Evolutionary conservation across 106 monocot species (phyloP).

Genomic region (Dactylorhiza incarnata): DNA sequence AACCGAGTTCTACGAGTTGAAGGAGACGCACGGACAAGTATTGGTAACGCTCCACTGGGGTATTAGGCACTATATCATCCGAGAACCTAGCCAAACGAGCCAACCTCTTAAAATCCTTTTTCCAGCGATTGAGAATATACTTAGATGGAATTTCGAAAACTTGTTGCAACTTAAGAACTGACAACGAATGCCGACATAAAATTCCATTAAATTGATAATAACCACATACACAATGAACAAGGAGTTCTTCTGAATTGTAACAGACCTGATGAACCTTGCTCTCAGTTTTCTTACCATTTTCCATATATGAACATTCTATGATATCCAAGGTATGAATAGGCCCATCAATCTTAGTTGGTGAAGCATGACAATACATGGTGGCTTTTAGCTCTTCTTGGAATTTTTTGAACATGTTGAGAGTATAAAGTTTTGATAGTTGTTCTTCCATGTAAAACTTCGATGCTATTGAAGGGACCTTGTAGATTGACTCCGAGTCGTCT

Average conservation of each 20-base stretch:
- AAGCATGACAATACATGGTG: conserved; percentile 25
- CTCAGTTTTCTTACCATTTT: conserved; percentile 16
- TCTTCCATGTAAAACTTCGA: conserved; percentile 31
- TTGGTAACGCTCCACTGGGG: conserved; percentile 13
- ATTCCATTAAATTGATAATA: conserved; percentile 36
- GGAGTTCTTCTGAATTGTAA: conserved; percentile 25
- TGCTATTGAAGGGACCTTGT: conserved; percentile 6
- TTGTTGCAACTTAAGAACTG: conserved; percentile 34
- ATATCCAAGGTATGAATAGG: conserved; percentile 23
- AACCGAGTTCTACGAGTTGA: conserved; percentile 22
- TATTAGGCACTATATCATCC: conserved; percentile 12
- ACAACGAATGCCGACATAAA: conserved; percentile 31
- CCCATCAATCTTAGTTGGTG: conserved; percentile 17
- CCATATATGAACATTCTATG: conserved; percentile 31
- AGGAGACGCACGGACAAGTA: conserved; percentile 18
- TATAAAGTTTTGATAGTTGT: conserved; percentile 33
- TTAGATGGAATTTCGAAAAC: conserved; percentile 27
- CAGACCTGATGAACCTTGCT: conserved; percentile 16
- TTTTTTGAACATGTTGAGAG: conserved; percentile 31
- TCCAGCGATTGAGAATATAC: conserved; percentile 40
- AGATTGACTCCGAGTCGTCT: conserved; percentile 21
- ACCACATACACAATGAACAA: conserved; percentile 29
- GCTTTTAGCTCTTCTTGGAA: conserved; percentile 41
- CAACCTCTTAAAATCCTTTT: conserved; percentile 30
- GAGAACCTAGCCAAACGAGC: conserved; percentile 9